These are phyloP conservation scores for Fomes fomentarius DNA, from an alignment of 1,284 basidiomycete species.

Conservation along the genomic window DNA sequence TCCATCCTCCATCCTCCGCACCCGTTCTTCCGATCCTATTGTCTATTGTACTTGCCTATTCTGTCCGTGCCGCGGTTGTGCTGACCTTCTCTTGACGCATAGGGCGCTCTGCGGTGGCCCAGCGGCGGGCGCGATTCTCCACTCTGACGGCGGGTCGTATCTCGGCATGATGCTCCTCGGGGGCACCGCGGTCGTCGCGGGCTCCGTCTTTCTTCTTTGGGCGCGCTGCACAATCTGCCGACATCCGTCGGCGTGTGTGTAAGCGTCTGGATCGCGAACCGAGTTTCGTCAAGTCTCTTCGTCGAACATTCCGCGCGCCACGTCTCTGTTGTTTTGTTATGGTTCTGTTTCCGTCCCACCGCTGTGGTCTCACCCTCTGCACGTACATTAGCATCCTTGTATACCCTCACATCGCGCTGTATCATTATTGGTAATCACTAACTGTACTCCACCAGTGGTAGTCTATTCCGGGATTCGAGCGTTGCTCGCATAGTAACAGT, in stretches of 20 bases:
- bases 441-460: no score
- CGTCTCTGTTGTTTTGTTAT: no score
- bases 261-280: no score
- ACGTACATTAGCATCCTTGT: neutral
- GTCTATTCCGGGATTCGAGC: no score
- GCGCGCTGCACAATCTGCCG: constrained; percentile 49
- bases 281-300: neutral
- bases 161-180: constrained; percentile 58
- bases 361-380: no score
- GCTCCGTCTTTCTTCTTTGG: constrained; percentile 55
- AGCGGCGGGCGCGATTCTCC: constrained; percentile 57
- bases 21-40: no score
- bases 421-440: constrained; percentile 5
- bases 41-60: neutral
- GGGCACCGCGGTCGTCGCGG: constrained; percentile 56
- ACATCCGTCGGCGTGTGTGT: neutral
- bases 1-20: neutral
- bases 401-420: neutral
- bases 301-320: neutral
- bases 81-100: neutral
- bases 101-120: constrained; percentile 66
- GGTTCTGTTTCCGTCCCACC: no score
- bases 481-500: no score
- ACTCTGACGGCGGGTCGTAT: constrained; percentile 48
- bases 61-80: neutral